phyloP scores from a whole-genome alignment of 768 basidiomycete genomes.

The Calocybe indica region DNA sequence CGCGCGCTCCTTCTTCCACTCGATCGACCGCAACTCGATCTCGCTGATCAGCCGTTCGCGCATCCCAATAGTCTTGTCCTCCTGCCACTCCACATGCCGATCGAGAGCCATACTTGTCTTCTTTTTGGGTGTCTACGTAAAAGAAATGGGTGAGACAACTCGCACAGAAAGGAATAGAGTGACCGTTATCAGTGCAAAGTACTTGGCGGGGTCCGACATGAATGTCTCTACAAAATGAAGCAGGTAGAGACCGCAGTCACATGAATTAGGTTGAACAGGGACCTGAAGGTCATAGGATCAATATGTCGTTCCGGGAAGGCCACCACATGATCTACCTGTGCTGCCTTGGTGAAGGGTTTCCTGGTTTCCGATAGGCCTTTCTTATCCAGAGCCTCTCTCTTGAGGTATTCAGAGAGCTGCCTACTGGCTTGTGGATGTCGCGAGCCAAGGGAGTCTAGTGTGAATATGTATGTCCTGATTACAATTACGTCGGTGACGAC shows the following conservation, averaged over 20 bases:
- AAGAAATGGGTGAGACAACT: not conserved
- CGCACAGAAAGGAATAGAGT: slow-evolving; percentile 5
- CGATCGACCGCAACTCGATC: slow-evolving; percentile 42
- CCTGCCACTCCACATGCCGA: slow-evolving; percentile 48
- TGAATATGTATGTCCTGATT: slow-evolving; percentile 73
- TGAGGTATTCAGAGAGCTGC: slow-evolving; percentile 62
- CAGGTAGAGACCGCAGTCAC: slow-evolving; percentile 91
- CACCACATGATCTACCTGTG: slow-evolving; percentile 34
- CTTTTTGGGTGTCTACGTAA: slow-evolving; percentile 8
- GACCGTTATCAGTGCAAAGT: slow-evolving; percentile 46
- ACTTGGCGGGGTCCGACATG: slow-evolving; percentile 52
- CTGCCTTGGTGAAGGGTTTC: slow-evolving; percentile 41
- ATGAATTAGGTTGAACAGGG: slow-evolving; percentile 82
- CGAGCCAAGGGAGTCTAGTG: slow-evolving; percentile 82
- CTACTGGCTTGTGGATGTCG: slow-evolving; percentile 63
- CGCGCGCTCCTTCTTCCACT: slow-evolving; percentile 44
- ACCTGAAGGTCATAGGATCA: slow-evolving; percentile 43
- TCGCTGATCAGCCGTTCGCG: slow-evolving; percentile 38
- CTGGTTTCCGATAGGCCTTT: slow-evolving; percentile 29
- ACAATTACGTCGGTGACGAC: not conserved
- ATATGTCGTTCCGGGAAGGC: not conserved
- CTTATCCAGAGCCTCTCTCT: slow-evolving; percentile 76
- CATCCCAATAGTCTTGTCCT: slow-evolving; percentile 34
- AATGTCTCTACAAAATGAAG: slow-evolving; percentile 82
- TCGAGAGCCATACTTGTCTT: slow-evolving; percentile 23